phyloP scores from a whole-genome alignment of 345 rosid species.

The Jatropha curcas region DNA sequence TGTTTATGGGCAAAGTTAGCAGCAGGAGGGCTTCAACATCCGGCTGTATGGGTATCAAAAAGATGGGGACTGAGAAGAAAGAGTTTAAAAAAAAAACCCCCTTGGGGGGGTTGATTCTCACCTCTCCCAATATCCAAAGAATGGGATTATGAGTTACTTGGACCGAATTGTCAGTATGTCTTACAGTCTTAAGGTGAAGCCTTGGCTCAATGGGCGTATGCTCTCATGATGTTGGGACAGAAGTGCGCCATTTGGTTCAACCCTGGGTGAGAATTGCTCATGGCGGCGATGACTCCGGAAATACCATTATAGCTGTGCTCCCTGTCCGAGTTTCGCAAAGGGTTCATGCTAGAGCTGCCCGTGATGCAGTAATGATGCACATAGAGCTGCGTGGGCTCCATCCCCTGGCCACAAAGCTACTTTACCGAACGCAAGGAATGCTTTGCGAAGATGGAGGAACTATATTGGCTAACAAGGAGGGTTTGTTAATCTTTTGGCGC shows the following conservation, averaged over 20 bases:
- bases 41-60: slow-evolving; percentile 28
- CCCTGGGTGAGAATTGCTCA: slow-evolving; percentile 96
- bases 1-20: slow-evolving; percentile 39
- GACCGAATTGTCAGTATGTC: no score
- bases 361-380: slow-evolving; percentile 91
- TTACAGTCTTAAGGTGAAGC: slow-evolving; percentile 93
- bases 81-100: no score
- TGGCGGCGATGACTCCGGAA: slow-evolving; percentile 93
- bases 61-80: slow-evolving; percentile 64
- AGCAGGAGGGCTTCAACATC: slow-evolving; percentile 41
- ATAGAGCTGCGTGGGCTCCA: no score
- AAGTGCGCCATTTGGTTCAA: slow-evolving; percentile 97
- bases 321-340: slow-evolving; percentile 93
- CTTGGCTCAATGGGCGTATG: slow-evolving; percentile 95
- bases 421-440: no score
- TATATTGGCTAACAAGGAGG: no score
- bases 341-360: slow-evolving; percentile 94
- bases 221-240: slow-evolving; percentile 98
- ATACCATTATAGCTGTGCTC: slow-evolving; percentile 88
- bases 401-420: no score
- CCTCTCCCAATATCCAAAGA: slow-evolving; percentile 87
- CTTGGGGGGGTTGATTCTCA: slow-evolving; percentile 71
- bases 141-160: slow-evolving; percentile 72
- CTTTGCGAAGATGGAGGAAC: no score
- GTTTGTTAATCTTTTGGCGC: slow-evolving; percentile 99